Conservation (phyloP, 805 yeast genomes). For the Barnettozyma californica region DNA sequence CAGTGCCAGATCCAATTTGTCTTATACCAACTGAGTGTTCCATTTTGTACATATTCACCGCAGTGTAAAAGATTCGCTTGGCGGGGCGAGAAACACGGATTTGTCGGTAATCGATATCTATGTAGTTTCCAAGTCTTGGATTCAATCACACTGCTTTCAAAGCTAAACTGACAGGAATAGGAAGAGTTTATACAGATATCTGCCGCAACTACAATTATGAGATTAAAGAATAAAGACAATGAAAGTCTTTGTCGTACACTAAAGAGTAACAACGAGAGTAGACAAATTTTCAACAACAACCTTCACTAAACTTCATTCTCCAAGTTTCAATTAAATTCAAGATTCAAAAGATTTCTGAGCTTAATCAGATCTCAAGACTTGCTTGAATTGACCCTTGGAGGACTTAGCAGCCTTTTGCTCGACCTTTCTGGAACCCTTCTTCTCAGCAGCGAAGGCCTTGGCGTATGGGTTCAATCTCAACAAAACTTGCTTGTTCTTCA, state of each 20-base stretch:
- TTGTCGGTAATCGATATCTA: background rate
- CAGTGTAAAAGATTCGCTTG: background rate
- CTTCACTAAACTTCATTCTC: background rate
- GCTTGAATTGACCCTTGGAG: conserved; percentile 66
- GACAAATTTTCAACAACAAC: background rate
- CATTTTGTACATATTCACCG: background rate
- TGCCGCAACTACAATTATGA: background rate
- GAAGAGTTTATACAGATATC: background rate
- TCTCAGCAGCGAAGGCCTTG: conserved; percentile 89
- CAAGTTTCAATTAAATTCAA: background rate
- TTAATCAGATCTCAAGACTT: conserved; percentile 62
- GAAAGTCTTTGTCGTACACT: background rate
- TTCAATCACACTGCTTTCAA: too few relatives aligned
- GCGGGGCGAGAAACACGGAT: background rate
- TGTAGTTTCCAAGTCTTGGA: background rate
- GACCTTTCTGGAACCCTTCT: conserved; percentile 80
- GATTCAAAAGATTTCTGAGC: background rate
- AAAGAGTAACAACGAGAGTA: background rate
- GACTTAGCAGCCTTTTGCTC: conserved; percentile 57
- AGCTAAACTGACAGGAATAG: too few relatives aligned
- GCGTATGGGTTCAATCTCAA: conserved; percentile 99
- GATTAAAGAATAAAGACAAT: background rate
- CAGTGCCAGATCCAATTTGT: conserved; percentile 49
- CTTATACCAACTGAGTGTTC: conserved; percentile 37
- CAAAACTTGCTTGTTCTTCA: conserved; percentile 97